A percentile compares a stretch with the other conserved stretches of the same genome.
Evolutionary conservation across 2,329 filamentous ascomycete genomes (phyloP).

Genomic region (Erysiphe pulchra): DNA sequence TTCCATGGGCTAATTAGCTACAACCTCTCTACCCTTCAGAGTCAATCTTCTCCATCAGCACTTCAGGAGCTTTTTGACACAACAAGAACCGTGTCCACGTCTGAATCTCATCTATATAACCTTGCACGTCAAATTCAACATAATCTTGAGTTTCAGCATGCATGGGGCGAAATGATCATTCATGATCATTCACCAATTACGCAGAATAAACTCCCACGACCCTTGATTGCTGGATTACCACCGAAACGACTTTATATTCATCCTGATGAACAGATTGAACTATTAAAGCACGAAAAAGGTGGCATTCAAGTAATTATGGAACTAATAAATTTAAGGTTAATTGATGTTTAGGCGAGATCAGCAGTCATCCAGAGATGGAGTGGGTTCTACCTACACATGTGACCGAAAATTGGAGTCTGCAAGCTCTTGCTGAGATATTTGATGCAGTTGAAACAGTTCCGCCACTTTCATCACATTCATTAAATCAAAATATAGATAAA

Average conservation of each 20-base stretch:
- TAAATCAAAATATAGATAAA: neutral
- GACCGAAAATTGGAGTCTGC: constrained; percentile 45
- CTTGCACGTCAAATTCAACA: constrained; percentile 36
- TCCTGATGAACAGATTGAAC: constrained; percentile 56
- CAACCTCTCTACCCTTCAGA: no score
- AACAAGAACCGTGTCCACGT: constrained; percentile 4
- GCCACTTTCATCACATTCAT: constrained; percentile 4
- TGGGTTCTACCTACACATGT: constrained; percentile 56
- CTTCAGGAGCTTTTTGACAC: constrained; percentile 8
- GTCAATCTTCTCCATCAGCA: constrained; percentile 2
- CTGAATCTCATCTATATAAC: constrained; percentile 14
- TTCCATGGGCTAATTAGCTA: no score
- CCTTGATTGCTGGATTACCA: constrained; percentile 46
- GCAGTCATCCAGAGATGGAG: constrained; percentile 27
- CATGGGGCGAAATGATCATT: constrained; percentile 37
- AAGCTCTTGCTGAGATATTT: constrained; percentile 32
- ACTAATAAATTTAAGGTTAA: no score
- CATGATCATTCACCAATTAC: constrained; percentile 21
- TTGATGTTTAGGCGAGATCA: neutral
- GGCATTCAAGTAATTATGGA: constrained; percentile 11
- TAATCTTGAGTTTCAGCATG: constrained; percentile 51
- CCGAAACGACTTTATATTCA: constrained; percentile 52
- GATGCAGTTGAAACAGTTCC: constrained; percentile 1
- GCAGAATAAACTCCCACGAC: constrained; percentile 23
- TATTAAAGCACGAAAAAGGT: constrained; percentile 33